Evolutionary conservation across 2,329 filamentous ascomycete species (phyloP).

Genomic region (Basipetospora chlamydospora): DNA sequence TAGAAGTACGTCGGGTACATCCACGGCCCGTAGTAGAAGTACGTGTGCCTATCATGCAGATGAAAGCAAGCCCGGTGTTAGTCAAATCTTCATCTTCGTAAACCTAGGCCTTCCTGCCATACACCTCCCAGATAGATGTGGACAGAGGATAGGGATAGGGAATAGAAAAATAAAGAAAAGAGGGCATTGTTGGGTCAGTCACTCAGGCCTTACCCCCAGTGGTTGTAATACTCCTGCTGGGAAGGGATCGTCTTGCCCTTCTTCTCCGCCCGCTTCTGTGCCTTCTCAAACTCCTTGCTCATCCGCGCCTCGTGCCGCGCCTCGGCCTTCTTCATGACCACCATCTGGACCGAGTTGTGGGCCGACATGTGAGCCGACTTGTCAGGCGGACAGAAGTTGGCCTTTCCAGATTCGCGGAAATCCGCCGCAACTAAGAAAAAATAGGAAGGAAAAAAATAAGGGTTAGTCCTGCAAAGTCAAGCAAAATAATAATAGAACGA

Average conservation of each 20-base stretch:
- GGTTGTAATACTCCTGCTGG: slow-evolving; percentile 32
- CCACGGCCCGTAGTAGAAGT: slow-evolving; percentile 33
- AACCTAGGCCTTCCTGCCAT: no score
- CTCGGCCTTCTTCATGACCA: slow-evolving; percentile 5
- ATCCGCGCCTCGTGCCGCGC: slow-evolving; percentile 18
- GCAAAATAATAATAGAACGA: no score
- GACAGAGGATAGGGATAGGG: no score
- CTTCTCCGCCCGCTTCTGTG: slow-evolving; percentile 31
- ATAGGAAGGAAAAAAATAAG: neutral
- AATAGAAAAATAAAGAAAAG: neutral
- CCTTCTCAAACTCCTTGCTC: slow-evolving; percentile 42
- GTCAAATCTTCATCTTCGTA: neutral
- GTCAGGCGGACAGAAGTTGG: slow-evolving; percentile 34
- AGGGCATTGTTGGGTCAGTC: neutral
- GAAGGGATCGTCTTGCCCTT: slow-evolving; percentile 33
- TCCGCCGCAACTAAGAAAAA: slow-evolving; percentile 16
- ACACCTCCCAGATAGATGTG: no score
- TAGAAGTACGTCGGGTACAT: slow-evolving; percentile 27
- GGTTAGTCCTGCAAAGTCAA: no score
- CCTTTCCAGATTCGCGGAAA: slow-evolving; percentile 33
- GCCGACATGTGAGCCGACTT: slow-evolving; percentile 57
- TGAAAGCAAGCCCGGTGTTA: no score
- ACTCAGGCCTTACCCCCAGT: slow-evolving; percentile 33
- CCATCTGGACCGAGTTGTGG: slow-evolving; percentile 47
- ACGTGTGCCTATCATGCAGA: slow-evolving; percentile 12